Conservation (phyloP, 1,139 yeast species). For the Taphrina communis region DNA sequence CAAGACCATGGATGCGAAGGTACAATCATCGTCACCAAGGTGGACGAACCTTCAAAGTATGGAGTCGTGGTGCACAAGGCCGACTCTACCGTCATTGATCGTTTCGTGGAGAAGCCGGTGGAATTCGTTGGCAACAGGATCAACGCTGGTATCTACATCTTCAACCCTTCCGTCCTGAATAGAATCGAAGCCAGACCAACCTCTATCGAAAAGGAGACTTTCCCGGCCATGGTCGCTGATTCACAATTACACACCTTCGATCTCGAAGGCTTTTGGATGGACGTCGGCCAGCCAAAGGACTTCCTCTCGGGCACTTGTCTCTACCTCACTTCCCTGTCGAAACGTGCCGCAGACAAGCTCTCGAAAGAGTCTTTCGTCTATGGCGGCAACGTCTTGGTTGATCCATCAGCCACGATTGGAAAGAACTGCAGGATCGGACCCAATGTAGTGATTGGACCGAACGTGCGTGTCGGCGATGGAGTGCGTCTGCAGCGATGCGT, state of each 20-base stretch:
- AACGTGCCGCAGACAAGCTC: slow-evolving; percentile 75
- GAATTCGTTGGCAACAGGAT: slow-evolving; percentile 95
- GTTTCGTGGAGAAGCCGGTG: slow-evolving; percentile 99
- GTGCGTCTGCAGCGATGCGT: slow-evolving; percentile 98
- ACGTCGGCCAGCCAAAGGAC: slow-evolving; percentile 99
- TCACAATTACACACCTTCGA: slow-evolving; percentile 93
- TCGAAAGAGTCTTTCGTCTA: slow-evolving; percentile 72
- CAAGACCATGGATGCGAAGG: slow-evolving; percentile 95
- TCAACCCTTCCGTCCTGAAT: slow-evolving; percentile 96
- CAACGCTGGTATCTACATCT: slow-evolving; percentile 94
- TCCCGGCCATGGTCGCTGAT: slow-evolving; percentile 92
- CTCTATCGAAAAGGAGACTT: slow-evolving; percentile 98
- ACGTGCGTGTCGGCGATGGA: slow-evolving; percentile 95
- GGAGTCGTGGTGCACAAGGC: slow-evolving; percentile 99
- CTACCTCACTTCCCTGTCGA: slow-evolving; percentile 84
- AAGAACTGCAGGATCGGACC: slow-evolving; percentile 97
- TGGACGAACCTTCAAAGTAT: slow-evolving; percentile 98
- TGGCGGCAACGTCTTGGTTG: slow-evolving; percentile 93
- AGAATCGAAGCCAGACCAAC: slow-evolving; percentile 97
- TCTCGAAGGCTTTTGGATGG: slow-evolving; percentile 99
- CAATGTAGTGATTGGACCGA: slow-evolving; percentile 96
- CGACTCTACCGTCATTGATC: slow-evolving; percentile 91
- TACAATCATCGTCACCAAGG: slow-evolving; percentile 98
- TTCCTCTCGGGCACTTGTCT: slow-evolving; percentile 95
- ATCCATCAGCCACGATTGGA: slow-evolving; percentile 92